phyloP scores from a whole-genome alignment of 176 grass and related monocot species.

The Metroxylon sagu region DNA sequence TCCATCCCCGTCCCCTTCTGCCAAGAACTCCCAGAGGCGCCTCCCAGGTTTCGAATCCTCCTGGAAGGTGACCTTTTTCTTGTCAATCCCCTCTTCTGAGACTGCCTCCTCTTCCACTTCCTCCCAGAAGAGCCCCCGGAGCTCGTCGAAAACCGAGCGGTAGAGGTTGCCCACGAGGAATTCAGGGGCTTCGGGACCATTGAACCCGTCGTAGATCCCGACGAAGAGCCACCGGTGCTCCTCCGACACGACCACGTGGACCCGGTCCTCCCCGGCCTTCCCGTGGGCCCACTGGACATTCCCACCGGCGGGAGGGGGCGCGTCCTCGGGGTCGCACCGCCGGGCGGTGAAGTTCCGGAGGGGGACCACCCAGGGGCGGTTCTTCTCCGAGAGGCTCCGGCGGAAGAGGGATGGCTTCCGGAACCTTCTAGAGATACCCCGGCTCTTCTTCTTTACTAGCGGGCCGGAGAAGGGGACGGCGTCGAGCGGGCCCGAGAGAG shows the following conservation, averaged over 20 bases:
- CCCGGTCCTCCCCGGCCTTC: conserved; percentile 76
- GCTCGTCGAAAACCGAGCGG: conserved; percentile 48
- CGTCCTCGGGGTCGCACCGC: not conserved
- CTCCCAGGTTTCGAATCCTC: conserved; percentile 13
- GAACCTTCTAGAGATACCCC: conserved; percentile 39
- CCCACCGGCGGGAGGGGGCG: conserved; percentile 4
- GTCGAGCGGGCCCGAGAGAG: conserved; percentile 37
- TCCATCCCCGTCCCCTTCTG: conserved; percentile 42
- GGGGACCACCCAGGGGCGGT: conserved; percentile 45
- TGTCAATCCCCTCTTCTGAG: not conserved
- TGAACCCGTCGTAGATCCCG: conserved; percentile 96
- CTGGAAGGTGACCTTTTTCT: not conserved
- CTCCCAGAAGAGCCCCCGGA: conserved; percentile 72
- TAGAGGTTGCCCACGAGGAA: conserved; percentile 81
- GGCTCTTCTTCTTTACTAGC: conserved; percentile 39
- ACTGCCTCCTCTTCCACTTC: conserved; percentile 1
- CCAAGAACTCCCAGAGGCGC: conserved; percentile 74
- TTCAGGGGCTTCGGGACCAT: conserved; percentile 79
- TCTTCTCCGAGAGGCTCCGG: conserved; percentile 60
- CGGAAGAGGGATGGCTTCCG: conserved; percentile 50
- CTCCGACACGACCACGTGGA: conserved; percentile 82
- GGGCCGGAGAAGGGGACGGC: conserved; percentile 62
- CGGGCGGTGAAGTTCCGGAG: conserved; percentile 24
- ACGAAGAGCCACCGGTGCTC: conserved; percentile 91
- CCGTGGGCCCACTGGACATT: conserved; percentile 90